These are phyloP conservation scores for Dactylellina haptotyla DNA, from an alignment of 2,329 filamentous ascomycete species.

Conservation along the genomic window DNA sequence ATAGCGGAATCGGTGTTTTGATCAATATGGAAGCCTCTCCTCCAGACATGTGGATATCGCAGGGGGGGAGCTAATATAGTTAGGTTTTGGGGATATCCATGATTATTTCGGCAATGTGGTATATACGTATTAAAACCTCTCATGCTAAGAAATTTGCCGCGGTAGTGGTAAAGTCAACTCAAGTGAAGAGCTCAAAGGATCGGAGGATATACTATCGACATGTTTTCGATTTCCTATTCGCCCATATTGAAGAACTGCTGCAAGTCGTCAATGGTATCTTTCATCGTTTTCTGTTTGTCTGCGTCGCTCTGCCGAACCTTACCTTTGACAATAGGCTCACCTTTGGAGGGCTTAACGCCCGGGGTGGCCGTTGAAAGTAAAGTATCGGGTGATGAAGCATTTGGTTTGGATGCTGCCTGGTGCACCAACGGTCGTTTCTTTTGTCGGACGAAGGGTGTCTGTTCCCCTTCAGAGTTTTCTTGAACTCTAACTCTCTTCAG, in stretches of 20 bases:
- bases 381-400: background rate
- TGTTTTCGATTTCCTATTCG: constrained; percentile 2
- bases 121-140: too few species aligned
- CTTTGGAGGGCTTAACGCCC: background rate
- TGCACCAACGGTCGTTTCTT: background rate
- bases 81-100: too few species aligned
- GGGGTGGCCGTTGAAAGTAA: background rate
- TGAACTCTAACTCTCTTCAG: background rate
- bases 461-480: background rate
- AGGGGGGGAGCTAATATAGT: too few species aligned
- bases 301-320: constrained; percentile 6
- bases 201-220: background rate
- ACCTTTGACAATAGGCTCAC: constrained; percentile 5
- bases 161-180: too few species aligned
- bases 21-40: background rate
- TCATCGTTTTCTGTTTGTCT: background rate
- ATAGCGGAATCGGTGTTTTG: background rate
- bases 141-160: too few species aligned
- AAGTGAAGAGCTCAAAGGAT: background rate
- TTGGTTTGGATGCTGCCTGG: background rate
- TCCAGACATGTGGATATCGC: too few species aligned
- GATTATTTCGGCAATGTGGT: too few species aligned
- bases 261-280: constrained; percentile 23
- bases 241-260: constrained; percentile 7
- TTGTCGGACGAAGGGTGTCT: too few species aligned